A percentile compares a stretch with the other conserved stretches of the same genome.
Conservation (phyloP, 257 asterid genomes). For the Striga asiatica region DNA sequence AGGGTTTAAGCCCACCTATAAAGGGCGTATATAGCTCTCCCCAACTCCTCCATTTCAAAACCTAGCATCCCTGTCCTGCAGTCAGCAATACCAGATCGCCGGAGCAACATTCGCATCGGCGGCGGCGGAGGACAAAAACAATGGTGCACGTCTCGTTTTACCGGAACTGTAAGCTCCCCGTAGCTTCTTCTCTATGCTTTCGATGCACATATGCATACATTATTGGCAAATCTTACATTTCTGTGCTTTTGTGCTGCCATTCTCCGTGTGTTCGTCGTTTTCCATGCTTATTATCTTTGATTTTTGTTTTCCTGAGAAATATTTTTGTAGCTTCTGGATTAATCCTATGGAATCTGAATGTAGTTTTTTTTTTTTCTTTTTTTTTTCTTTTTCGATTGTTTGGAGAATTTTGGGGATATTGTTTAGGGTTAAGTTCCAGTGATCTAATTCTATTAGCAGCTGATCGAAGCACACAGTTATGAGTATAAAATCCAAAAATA, state of each 20-base stretch:
- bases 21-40: conserved; percentile 1
- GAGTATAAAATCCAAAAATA: background rate
- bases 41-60: background rate
- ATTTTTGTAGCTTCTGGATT: background rate
- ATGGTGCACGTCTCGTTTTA: conserved; percentile 55
- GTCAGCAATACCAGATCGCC: conserved; percentile 18
- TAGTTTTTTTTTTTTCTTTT: too few relatives aligned
- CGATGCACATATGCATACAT: background rate
- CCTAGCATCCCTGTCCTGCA: conserved; percentile 14
- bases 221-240: too few relatives aligned
- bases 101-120: conserved; percentile 14
- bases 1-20: conserved; percentile 17
- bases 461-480: too few relatives aligned
- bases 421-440: too few relatives aligned
- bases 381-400: too few relatives aligned
- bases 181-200: background rate
- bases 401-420: too few relatives aligned
- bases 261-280: background rate
- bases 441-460: too few relatives aligned
- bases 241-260: background rate
- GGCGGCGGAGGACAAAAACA: conserved; percentile 9
- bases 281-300: too few relatives aligned
- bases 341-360: background rate
- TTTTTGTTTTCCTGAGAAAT: background rate
- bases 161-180: conserved; percentile 38